These are phyloP conservation scores for Linnemannia schmuckeri DNA, from an alignment of 192 early-diverging fungal species.

Conservation along the genomic window DNA sequence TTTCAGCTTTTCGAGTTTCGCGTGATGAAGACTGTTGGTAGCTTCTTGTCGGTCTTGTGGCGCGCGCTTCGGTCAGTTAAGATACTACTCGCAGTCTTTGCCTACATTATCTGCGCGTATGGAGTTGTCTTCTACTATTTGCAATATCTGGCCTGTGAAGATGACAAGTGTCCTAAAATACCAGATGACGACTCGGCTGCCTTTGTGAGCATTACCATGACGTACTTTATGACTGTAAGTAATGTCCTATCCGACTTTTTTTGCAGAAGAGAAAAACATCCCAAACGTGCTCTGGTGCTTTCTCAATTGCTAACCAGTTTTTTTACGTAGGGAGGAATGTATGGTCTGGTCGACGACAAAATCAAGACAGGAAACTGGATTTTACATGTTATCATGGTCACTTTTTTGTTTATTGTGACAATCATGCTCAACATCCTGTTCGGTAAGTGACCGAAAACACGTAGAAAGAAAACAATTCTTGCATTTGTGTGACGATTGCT, in stretches of 20 bases:
- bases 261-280: too few species aligned
- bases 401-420: not conserved
- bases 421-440: not conserved
- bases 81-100: not conserved
- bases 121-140: not conserved
- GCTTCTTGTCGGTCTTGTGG: not conserved
- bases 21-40: not conserved
- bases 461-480: not conserved
- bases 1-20: not conserved
- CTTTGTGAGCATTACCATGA: too few species aligned
- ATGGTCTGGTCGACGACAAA: too few species aligned
- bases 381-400: not conserved
- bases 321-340: too few species aligned
- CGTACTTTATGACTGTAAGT: too few species aligned
- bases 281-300: too few species aligned
- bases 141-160: too few species aligned
- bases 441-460: not conserved
- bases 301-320: too few species aligned
- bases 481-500: too few species aligned
- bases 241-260: too few species aligned
- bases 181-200: too few species aligned
- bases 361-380: not conserved
- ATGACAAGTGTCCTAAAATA: too few species aligned
- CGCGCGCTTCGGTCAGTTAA: not conserved
- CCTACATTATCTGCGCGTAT: not conserved